Base-by-base conservation (phyloP, 345 rosid species). In the Passiflora organensis region DNA sequence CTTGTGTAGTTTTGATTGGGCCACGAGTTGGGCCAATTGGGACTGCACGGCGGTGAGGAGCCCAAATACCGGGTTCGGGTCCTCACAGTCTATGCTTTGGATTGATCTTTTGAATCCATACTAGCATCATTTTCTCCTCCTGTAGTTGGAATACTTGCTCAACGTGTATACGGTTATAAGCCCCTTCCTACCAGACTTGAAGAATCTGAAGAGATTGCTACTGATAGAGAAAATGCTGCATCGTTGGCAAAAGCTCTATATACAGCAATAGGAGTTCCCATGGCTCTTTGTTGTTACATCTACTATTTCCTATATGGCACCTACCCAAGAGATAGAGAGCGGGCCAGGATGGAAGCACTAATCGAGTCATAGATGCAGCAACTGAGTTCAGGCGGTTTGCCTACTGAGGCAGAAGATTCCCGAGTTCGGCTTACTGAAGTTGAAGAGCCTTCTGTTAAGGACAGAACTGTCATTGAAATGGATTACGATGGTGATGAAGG, bases 61-160 rank as follows among this genome's bases (percentile, higher is more conserved):
- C n/a, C n/a, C n/a, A n/a, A n/a, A n/a, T n/a, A n/a, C n/a, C n/a
- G n/a, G n/a, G n/a, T n/a, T n/a, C n/a, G n/a, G n/a, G n/a, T n/a
- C n/a, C n/a, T n/a, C n/a, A n/a, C n/a, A n/a, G n/a, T n/a, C n/a
- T n/a, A 85, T 59, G 95, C 97, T 0, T 39, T 87, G 75, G 97
- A 85, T 60, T 61, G 82, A 42, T 87, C 91, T 2, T 82, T 91
- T 38, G 96, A 87, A 73, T 80, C 97, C 4, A 48, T 87, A 32
- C 76, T 87, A 24, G 75, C 97, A 48, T 87, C 89, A 5, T 91
- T 91, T 56, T 91, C 97, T 59, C 97, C 96, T 37, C 97, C 95
- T 10, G 21, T 80, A 11, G 91, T 87, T 32, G 96, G 97, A 53
- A 72, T 91, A 48, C 57, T 91, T 45, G 94, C 96, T 11, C 95